phyloP scores from a whole-genome alignment of 2,329 filamentous ascomycete genomes.

The Fusarium sp. region DNA sequence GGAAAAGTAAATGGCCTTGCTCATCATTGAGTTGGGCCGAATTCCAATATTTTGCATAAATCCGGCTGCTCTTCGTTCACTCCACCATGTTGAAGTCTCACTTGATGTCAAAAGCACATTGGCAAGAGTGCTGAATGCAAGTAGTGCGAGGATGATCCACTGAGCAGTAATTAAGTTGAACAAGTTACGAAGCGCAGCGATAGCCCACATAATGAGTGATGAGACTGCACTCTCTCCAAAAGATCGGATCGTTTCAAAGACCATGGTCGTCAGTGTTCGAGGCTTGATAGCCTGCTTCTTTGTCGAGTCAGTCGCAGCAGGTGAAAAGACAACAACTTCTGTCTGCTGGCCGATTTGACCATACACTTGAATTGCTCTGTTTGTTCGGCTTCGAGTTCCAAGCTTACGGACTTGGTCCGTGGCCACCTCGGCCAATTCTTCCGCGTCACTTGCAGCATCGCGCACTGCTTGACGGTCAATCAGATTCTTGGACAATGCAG shows the following conservation, averaged over 20 bases:
- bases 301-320: conserved; percentile 60
- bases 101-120: conserved; percentile 83
- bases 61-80: conserved; percentile 80
- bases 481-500: conserved; percentile 70
- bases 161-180: conserved; percentile 80
- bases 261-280: conserved; percentile 74
- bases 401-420: conserved; percentile 83
- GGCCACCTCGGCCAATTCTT: conserved; percentile 80
- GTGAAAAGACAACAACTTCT: conserved; percentile 72
- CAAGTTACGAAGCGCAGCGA: conserved; percentile 73
- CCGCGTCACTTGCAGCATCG: conserved; percentile 78
- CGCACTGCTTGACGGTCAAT: conserved; percentile 80
- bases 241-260: conserved; percentile 79
- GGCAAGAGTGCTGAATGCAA: conserved; percentile 76
- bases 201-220: conserved; percentile 81
- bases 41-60: conserved; percentile 89
- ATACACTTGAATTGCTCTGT: conserved; percentile 83
- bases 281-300: conserved; percentile 72
- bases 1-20: conserved; percentile 83
- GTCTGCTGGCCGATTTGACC: conserved; percentile 79
- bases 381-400: conserved; percentile 79
- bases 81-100: conserved; percentile 84
- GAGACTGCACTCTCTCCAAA: conserved; percentile 81
- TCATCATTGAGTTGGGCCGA: conserved; percentile 82
- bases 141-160: conserved; percentile 76